Percentiles rank a stretch among this genome's conserved stretches.
These are phyloP conservation scores for Adansonia digitata DNA, from an alignment of 345 rosid species.

Conservation along the genomic window DNA sequence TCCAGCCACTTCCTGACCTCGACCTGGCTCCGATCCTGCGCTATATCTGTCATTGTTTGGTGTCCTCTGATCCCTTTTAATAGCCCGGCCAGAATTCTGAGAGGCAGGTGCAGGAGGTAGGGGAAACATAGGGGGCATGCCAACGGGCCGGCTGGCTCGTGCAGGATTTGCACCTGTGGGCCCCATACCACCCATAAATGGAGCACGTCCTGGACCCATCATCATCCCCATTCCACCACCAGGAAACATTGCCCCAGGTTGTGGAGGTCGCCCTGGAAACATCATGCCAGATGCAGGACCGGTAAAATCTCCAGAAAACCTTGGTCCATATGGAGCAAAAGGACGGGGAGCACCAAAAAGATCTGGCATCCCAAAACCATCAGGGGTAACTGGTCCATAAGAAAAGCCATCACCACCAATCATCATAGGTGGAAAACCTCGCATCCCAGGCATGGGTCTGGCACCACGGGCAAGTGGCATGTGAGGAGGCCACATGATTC, in stretches of 20 bases:
- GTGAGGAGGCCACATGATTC: slow-evolving; percentile 92
- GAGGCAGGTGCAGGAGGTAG: slow-evolving; percentile 38
- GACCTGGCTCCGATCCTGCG: slow-evolving; percentile 49
- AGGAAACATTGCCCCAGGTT: slow-evolving; percentile 70
- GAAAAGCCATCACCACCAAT: slow-evolving; percentile 80
- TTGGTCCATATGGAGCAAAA: slow-evolving; percentile 79
- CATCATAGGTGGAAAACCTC: slow-evolving; percentile 79
- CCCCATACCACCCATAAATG: slow-evolving; percentile 83
- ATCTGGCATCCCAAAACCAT: slow-evolving; percentile 88
- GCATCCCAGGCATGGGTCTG: slow-evolving; percentile 84
- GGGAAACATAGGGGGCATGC: slow-evolving; percentile 42
- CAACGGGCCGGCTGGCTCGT: slow-evolving; percentile 56
- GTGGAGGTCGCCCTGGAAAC: slow-evolving; percentile 94
- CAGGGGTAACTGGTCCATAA: slow-evolving; percentile 59
- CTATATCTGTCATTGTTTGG: slow-evolving; percentile 37
- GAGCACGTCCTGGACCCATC: slow-evolving; percentile 85
- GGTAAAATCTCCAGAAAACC: slow-evolving; percentile 85
- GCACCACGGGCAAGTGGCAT: slow-evolving; percentile 78
- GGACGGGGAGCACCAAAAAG: slow-evolving; percentile 73
- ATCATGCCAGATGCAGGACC: slow-evolving; percentile 80
- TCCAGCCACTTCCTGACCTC: slow-evolving; percentile 40
- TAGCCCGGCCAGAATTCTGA: slow-evolving; percentile 40
- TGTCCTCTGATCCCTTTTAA: slow-evolving; percentile 46
- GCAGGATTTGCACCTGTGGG: slow-evolving; percentile 34
- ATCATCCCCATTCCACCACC: slow-evolving; percentile 86